Evolutionary conservation across 2,329 filamentous ascomycete genomes (phyloP).

Genomic region (Aotearoamyces nothofagi): DNA sequence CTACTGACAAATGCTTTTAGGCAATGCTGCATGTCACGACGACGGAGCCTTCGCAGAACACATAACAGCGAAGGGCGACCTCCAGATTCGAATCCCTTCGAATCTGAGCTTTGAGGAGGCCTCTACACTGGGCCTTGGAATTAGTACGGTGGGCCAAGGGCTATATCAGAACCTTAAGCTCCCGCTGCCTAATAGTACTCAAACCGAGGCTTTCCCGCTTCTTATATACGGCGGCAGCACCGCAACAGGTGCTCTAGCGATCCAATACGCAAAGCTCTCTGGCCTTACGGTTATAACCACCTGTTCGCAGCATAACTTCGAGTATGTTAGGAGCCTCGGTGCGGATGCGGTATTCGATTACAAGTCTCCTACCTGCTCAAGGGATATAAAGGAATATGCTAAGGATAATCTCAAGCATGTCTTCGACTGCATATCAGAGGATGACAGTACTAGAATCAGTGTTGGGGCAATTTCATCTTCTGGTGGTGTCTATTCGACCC

Average conservation of each 20-base stretch:
- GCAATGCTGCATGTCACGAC: constrained; percentile 22
- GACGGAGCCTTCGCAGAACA: constrained; percentile 23
- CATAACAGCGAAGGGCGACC: constrained; percentile 20
- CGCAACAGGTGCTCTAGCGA: constrained; percentile 31
- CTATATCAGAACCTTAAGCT: constrained; percentile 30
- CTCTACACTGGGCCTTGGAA: constrained; percentile 21
- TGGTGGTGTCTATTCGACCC: constrained; percentile 24
- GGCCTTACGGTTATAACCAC: constrained; percentile 23
- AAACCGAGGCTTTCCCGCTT: constrained; percentile 23
- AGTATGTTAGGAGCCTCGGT: constrained; percentile 26
- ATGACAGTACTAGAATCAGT: constrained; percentile 22
- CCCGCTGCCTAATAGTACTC: constrained; percentile 27
- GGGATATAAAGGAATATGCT: constrained; percentile 27
- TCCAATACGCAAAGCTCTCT: constrained; percentile 30
- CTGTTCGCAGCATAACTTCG: constrained; percentile 27
- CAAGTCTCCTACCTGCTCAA: constrained; percentile 23
- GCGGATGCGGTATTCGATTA: constrained; percentile 32
- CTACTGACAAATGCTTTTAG: no score
- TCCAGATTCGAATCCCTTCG: constrained; percentile 29
- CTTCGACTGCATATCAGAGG: constrained; percentile 30
- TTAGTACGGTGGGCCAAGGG: constrained; percentile 29
- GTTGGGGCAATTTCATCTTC: constrained; percentile 23
- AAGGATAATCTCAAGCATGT: constrained; percentile 24
- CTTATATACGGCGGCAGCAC: constrained; percentile 35
- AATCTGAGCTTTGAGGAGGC: constrained; percentile 30